Base-by-base conservation (phyloP, 192 early-diverging fungal species). In the Coemansia asiatica region DNA sequence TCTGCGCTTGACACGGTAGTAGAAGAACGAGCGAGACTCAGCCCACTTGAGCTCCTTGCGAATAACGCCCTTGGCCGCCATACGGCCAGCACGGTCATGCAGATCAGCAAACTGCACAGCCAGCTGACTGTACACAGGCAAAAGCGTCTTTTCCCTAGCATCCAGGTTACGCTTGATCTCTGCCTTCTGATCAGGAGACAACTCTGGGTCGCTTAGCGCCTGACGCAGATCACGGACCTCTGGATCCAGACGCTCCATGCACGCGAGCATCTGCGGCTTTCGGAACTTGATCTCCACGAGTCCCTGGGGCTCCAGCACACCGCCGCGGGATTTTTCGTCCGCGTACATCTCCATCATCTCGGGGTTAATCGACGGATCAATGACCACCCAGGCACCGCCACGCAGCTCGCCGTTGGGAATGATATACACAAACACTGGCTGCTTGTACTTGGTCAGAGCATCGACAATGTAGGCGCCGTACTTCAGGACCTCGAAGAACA, bases 301-400 rank as follows among this genome's bases (percentile, higher is more conserved):
- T 70, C 97, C 97, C 61, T 96, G 90, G 31, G 97, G 95, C 83
- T 99, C 97, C 2, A 99, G 74, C 9, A 99, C 95, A 65, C 97
- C 95, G 57, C 92, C 97, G 55, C 97, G 90, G 8, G 94, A 86
- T 44, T 93, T 83, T 53, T 83, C 84, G 74, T 96, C 94, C 19
- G 95, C 95, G 67, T 99, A 99, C 97, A 99, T 99, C 78, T 99
- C 97, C 97, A 99, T 99, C 89, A 93, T 90, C 55, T 96, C 89
- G 26, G 90, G 78, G 79, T 99, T 98, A 80, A 99, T 99, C 6
- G 91, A 92, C 23, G 95, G 95, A 66, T 99, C 97, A 0, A 99
- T 80, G 0, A 97, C 95, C 16, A 97, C 97, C 97, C 97, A 99
- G 10, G 95, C 93, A 59, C 97, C 97, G 74, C 97, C 97, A 74